Evolutionary conservation across 768 basidiomycete genomes (phyloP).

Genomic region (Hericium erinaceus): DNA sequence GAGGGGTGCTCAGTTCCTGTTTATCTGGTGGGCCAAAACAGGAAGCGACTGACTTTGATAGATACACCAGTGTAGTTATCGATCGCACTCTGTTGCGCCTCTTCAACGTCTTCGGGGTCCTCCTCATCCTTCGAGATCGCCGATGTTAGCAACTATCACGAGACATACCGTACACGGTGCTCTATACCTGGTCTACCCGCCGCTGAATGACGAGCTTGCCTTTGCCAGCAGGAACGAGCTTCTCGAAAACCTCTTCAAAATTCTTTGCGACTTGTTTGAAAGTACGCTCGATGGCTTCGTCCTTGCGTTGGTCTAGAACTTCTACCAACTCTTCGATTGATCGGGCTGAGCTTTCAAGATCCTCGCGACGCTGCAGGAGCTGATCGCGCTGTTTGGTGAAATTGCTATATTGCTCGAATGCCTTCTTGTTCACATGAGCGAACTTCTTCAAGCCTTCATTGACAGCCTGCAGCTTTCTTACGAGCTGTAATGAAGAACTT

Average conservation of each 20-base stretch:
- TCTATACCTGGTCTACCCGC: conserved; percentile 66
- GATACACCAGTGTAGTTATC: conserved; percentile 97
- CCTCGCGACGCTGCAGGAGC: conserved; percentile 75
- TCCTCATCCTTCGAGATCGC: conserved; percentile 51
- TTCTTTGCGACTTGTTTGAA: conserved; percentile 97
- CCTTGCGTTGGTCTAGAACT: conserved; percentile 92
- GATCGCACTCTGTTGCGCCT: conserved; percentile 63
- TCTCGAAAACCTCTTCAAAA: conserved; percentile 96
- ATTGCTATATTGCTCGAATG: conserved; percentile 95
- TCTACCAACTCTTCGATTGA: conserved; percentile 92
- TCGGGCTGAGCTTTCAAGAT: conserved; percentile 79
- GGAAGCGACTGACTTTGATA: conserved; percentile 56
- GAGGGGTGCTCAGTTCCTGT: conserved; percentile 2
- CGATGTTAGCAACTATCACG: not conserved
- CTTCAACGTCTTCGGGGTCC: conserved; percentile 62
- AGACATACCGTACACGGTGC: conserved; percentile 10
- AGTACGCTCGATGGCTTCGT: conserved; percentile 96
- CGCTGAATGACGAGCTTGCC: conserved; percentile 91
- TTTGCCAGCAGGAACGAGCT: conserved; percentile 87
- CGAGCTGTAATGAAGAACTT: conserved; percentile 45
- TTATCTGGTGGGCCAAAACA: not conserved
- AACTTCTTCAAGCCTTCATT: conserved; percentile 95
- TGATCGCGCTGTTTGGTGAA: conserved; percentile 97
- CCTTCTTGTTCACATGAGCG: conserved; percentile 98
- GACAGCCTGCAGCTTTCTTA: conserved; percentile 85